Evolutionary conservation across 163 green algal genomes (phyloP).

Genomic region (Prototheca cutis): DNA sequence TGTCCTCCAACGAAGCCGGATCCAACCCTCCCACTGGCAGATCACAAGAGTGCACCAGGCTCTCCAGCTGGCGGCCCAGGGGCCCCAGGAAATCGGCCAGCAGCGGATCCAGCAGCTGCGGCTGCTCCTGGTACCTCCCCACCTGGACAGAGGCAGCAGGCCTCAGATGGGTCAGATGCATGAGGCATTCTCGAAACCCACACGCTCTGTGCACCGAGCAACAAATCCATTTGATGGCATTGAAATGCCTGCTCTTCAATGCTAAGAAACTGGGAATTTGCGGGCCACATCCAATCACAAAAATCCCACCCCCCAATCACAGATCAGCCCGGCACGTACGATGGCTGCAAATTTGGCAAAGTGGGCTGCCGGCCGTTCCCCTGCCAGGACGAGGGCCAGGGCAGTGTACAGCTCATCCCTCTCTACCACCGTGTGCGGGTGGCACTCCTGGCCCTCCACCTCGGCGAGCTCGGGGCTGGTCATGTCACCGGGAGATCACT

Average conservation of each 20-base stretch:
- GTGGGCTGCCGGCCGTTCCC: constrained; percentile 8
- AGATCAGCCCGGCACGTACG: too few relatives aligned
- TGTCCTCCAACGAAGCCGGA: background rate
- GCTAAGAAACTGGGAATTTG: too few relatives aligned
- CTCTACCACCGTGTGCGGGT: constrained; percentile 37
- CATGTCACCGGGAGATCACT: background rate
- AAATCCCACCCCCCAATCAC: too few relatives aligned
- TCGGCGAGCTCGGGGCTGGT: background rate
- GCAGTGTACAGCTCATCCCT: constrained; percentile 38
- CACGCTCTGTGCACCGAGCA: background rate
- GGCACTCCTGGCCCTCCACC: background rate
- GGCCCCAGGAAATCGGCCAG: constrained; percentile 71
- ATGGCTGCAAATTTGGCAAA: background rate
- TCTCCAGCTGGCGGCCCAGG: constrained; percentile 49
- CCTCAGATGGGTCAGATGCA: too few relatives aligned
- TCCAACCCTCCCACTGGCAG: background rate
- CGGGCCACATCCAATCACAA: too few relatives aligned
- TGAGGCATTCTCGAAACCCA: too few relatives aligned
- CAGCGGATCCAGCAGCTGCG: constrained; percentile 83
- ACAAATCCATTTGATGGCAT: background rate
- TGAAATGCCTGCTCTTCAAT: background rate
- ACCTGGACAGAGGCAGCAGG: too few relatives aligned
- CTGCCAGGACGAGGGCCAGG: constrained; percentile 32
- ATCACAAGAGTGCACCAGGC: background rate
- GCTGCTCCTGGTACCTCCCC: constrained; percentile 87